phyloP scores from a whole-genome alignment of 75 land plant species.

The Selaginella moellendorffii region DNA sequence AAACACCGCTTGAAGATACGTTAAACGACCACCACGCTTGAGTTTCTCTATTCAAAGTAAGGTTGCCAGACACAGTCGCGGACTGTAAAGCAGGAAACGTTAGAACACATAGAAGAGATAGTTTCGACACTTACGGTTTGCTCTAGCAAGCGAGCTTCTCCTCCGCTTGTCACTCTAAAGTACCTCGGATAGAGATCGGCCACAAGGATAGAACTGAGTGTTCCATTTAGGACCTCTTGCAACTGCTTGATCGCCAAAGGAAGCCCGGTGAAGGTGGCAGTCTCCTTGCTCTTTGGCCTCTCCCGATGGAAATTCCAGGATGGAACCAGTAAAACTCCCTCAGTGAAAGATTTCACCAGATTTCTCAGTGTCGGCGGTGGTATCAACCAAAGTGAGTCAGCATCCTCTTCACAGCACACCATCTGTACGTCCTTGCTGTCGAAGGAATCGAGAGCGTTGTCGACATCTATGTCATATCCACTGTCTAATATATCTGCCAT shows the following conservation, averaged over 20 bases:
- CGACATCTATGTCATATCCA: slow-evolving; percentile 30
- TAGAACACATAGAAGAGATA: not conserved
- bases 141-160: slow-evolving; percentile 61
- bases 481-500: slow-evolving; percentile 26
- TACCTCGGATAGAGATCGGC: slow-evolving; percentile 54
- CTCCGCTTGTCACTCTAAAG: slow-evolving; percentile 74
- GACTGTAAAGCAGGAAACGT: slow-evolving; percentile 23
- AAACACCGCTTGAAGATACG: slow-evolving; percentile 21
- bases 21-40: slow-evolving; percentile 84
- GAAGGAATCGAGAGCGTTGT: slow-evolving; percentile 37
- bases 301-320: slow-evolving; percentile 68
- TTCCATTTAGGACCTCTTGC: slow-evolving; percentile 53
- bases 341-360: slow-evolving; percentile 29
- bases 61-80: slow-evolving; percentile 46
- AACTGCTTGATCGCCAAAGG: slow-evolving; percentile 20
- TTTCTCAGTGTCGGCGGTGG: slow-evolving; percentile 44
- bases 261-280: slow-evolving; percentile 4
- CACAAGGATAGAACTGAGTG: slow-evolving; percentile 31
- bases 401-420: slow-evolving; percentile 87
- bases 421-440: slow-evolving; percentile 59
- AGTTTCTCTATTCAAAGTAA: slow-evolving; percentile 42
- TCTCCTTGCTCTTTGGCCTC: slow-evolving; percentile 82
- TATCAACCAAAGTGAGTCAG: slow-evolving; percentile 65
- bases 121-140: slow-evolving; percentile 24
- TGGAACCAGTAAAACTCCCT: slow-evolving; percentile 3